Conservation (phyloP, 2,329 filamentous ascomycete species). For the Trichoderma sp. region DNA sequence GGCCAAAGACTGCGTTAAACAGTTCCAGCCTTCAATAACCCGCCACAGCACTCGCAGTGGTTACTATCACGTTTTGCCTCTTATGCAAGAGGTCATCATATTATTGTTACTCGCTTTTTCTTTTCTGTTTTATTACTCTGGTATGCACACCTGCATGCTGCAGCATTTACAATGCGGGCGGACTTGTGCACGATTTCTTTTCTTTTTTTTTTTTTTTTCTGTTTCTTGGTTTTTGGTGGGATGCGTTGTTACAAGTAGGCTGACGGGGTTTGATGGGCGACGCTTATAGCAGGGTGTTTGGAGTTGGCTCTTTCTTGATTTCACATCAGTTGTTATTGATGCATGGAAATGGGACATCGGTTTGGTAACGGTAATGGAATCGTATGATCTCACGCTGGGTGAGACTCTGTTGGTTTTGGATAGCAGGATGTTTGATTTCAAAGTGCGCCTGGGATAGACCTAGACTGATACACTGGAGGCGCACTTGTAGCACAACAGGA, state of each 20-base stretch:
- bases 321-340: background rate
- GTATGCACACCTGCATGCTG: background rate
- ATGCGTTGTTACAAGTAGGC: background rate
- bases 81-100: background rate
- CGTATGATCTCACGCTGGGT: background rate
- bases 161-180: background rate
- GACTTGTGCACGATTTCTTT: background rate
- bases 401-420: background rate
- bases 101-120: background rate
- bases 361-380: background rate
- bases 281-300: background rate
- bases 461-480: slow-evolving; percentile 19
- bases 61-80: background rate
- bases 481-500: slow-evolving; percentile 12
- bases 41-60: slow-evolving; percentile 1
- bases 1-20: background rate
- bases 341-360: background rate
- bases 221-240: no score
- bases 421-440: background rate
- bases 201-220: background rate
- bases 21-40: background rate
- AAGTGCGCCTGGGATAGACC: slow-evolving; percentile 20
- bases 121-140: background rate
- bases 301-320: background rate
- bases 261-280: background rate